A percentile compares a stretch with the other conserved stretches of the same genome.
Conservation (phyloP, 768 basidiomycete genomes). For the Mycena galopus region DNA sequence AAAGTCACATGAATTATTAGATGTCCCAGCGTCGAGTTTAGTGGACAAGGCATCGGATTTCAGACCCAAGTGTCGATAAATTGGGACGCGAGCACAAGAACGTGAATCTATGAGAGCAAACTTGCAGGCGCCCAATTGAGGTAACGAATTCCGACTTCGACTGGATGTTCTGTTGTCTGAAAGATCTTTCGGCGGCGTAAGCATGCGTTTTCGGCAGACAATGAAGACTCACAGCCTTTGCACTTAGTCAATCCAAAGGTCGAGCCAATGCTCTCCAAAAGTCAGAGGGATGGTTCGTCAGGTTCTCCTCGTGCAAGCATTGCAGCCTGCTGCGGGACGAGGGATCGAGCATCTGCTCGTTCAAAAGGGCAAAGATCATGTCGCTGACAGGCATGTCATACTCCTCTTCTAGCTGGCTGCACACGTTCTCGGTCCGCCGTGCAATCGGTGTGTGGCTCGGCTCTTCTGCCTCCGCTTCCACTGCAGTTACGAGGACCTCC, state of each 20-base stretch:
- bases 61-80: no score
- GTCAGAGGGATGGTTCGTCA: slow-evolving; percentile 19
- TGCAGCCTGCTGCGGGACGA: neutral
- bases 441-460: neutral
- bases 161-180: no score
- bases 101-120: no score
- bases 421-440: neutral
- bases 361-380: neutral
- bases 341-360: slow-evolving; percentile 7
- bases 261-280: slow-evolving; percentile 22
- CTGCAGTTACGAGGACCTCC: slow-evolving; percentile 6
- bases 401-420: slow-evolving; percentile 14
- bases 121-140: no score
- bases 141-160: no score
- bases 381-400: slow-evolving; percentile 1
- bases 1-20: no score
- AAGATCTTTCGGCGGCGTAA: neutral
- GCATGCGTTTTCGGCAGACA: neutral
- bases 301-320: slow-evolving; percentile 19
- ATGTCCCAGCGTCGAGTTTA: no score
- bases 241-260: slow-evolving; percentile 6
- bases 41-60: no score
- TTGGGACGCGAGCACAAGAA: no score
- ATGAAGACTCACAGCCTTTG: neutral
- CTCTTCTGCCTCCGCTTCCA: neutral